phyloP scores from a whole-genome alignment of 371 early-diverging fungal genomes.

The Globomyces sp. region DNA sequence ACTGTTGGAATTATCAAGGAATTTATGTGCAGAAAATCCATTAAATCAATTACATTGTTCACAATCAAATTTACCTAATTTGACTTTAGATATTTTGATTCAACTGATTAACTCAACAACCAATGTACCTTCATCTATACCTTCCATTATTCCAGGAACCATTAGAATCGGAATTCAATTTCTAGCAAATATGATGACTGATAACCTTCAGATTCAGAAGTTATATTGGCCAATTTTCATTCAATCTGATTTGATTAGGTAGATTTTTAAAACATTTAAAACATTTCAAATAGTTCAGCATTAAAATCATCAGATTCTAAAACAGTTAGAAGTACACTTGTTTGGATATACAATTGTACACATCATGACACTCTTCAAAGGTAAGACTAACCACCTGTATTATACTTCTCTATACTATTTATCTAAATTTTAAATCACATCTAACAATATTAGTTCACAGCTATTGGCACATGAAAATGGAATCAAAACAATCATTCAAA shows the following conservation, averaged over 20 bases:
- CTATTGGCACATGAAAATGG: neutral
- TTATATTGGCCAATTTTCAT: neutral
- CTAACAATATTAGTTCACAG: too few relatives aligned
- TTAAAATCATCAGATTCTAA: neutral
- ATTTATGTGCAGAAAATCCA: neutral
- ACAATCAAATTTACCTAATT: neutral
- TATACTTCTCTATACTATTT: too few relatives aligned
- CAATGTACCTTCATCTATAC: too few relatives aligned
- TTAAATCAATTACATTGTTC: neutral
- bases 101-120: neutral
- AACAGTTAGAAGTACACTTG: neutral
- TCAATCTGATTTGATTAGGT: neutral
- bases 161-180: constrained; percentile 11
- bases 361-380: neutral
- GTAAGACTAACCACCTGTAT: too few relatives aligned
- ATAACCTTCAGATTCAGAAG: neutral
- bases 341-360: constrained; percentile 9
- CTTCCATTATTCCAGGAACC: neutral
- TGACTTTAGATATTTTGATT: neutral
- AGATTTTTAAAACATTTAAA: neutral
- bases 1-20: constrained; percentile 6
- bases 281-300: too few relatives aligned
- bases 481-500: neutral
- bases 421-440: too few relatives aligned
- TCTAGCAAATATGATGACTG: constrained; percentile 5